phyloP scores from a whole-genome alignment of 768 basidiomycete genomes.

The Kwoniella botswanensis region DNA sequence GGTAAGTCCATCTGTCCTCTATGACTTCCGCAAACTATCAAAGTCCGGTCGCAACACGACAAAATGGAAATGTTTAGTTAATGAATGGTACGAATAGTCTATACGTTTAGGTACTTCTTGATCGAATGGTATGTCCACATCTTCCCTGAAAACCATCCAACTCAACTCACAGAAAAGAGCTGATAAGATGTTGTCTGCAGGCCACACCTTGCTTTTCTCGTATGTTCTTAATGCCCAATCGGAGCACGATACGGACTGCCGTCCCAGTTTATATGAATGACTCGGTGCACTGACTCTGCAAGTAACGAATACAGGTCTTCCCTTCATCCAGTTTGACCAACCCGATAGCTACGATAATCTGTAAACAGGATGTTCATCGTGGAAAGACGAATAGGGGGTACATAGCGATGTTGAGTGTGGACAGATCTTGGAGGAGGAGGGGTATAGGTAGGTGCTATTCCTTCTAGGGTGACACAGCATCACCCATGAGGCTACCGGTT shows the following conservation, averaged over 20 bases:
- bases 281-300: not conserved
- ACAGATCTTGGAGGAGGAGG: constrained; percentile 79
- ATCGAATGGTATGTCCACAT: constrained; percentile 78
- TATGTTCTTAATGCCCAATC: constrained; percentile 15
- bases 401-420: constrained; percentile 96
- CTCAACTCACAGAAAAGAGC: not conserved
- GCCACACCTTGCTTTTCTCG: constrained; percentile 85
- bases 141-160: not conserved
- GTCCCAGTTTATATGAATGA: not conserved
- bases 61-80: not conserved
- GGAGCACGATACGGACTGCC: too few relatives aligned
- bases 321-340: constrained; percentile 62
- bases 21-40: too few relatives aligned
- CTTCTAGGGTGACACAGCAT: too few relatives aligned
- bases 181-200: constrained; percentile 59
- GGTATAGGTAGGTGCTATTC: constrained; percentile 76
- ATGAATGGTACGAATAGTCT: constrained; percentile 56
- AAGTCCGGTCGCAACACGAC: not conserved
- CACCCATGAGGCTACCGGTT: too few relatives aligned
- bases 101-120: constrained; percentile 96
- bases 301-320: constrained; percentile 63
- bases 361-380: constrained; percentile 91
- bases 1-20: constrained; percentile 23
- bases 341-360: constrained; percentile 91
- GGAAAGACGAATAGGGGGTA: constrained; percentile 79